Base-by-base conservation (phyloP, 768 basidiomycete genomes). In the Suillus variegatus region DNA sequence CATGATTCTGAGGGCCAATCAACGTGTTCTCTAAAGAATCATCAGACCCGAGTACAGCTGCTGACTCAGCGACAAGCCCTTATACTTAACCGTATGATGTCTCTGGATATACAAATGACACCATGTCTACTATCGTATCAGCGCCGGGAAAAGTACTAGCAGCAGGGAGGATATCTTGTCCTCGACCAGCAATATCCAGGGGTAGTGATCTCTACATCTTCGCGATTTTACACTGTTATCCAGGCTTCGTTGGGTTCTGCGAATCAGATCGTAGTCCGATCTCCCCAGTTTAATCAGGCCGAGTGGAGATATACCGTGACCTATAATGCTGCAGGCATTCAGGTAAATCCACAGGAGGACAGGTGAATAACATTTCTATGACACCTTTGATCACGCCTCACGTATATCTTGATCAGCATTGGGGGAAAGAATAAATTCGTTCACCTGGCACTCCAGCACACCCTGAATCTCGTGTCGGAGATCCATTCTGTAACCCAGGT, bases 131-230 rank as follows among this genome's bases (percentile, higher is more conserved):
- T 71, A 74, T 91, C 61, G 86, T 97, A 66, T 98, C 96, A 41
- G 87, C 95, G 1, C 93, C 97, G 12, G 97, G 97, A 67, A 99
- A 99, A 78, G 96, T 97, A 60, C 85, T 99, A 63, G 77, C 97
- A 63, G 94, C 96, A 12, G 97, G 97, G 97, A 2, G 97, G 97
- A 2, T 99, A 99, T 80, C 92, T 99, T 68, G 94, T 99, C 36
- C 90, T 99, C 67, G 95, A 99, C 77, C 89, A 87, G 22, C 79
- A 83, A 7, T 94, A 93, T 74, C 87, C 91, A 38, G 97, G 97
- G 60, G 79, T 93, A 65, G 95, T 96, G 54, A 85, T 99, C 54
- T 93, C 95, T 1, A 95, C 97, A 18, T 94, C 94, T 13, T 94
- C 95, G 25, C 87, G 97, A 47, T 99, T 99, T 80, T 99, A 96